phyloP scores from a whole-genome alignment of 352 stramenopile genomes.

The Albugo candida region DNA sequence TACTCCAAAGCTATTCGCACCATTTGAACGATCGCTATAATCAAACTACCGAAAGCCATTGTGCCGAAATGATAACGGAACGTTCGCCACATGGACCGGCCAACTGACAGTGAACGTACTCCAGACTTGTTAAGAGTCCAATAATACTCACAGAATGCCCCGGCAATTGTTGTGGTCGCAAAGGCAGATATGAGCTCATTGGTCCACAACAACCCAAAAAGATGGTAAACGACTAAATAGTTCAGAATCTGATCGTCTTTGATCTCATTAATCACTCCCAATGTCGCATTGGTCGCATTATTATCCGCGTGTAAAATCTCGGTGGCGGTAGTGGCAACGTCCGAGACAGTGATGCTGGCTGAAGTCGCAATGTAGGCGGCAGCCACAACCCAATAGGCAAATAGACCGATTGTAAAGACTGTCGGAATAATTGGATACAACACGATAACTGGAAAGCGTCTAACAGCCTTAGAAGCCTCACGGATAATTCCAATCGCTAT shows the following conservation, averaged over 20 bases:
- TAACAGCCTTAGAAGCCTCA: constrained; percentile 61
- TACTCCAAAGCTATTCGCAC: constrained; percentile 55
- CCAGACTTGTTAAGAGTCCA: constrained; percentile 67
- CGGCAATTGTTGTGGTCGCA: constrained; percentile 51
- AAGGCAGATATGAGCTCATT: constrained; percentile 70
- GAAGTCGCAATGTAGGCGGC: constrained; percentile 62
- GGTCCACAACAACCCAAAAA: constrained; percentile 73
- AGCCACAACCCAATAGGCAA: constrained; percentile 60
- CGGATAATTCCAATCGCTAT: constrained; percentile 77
- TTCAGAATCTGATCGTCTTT: constrained; percentile 43
- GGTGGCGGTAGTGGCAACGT: constrained; percentile 16
- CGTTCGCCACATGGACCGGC: constrained; percentile 38
- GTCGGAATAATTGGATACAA: constrained; percentile 59
- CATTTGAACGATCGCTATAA: constrained; percentile 76
- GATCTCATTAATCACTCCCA: constrained; percentile 16
- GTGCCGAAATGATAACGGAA: constrained; percentile 67
- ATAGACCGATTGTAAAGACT: constrained; percentile 34
- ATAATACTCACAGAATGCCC: constrained; percentile 73
- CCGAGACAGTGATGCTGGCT: constrained; percentile 24
- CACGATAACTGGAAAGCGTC: constrained; percentile 55
- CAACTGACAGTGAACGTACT: constrained; percentile 21
- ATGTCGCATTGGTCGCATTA: constrained; percentile 6
- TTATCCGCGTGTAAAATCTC: background rate
- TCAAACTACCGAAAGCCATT: constrained; percentile 69
- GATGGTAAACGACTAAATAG: constrained; percentile 68